Evolutionary conservation across 129 eudicot genomes (phyloP), one percentile per base, ranked within the genome.

Genomic region (Arctium lappa): DNA sequence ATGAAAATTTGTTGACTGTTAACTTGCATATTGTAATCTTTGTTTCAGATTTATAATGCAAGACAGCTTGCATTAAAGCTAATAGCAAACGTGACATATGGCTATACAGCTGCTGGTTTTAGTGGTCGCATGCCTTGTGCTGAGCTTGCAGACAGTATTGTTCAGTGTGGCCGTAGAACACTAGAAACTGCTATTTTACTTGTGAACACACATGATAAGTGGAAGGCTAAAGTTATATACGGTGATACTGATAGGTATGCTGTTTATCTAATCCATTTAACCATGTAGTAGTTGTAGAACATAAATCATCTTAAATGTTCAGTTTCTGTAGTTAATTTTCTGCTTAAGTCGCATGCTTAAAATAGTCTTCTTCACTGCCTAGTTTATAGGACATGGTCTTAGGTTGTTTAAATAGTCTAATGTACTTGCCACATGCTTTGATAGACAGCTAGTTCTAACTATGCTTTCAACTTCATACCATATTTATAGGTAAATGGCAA

Each of bases 121-220:
- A 93, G 99, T 90, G 99, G 99, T n/a, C 98, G 99, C 75, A 95
- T 95, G 99, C 99, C 99, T 77, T 95, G 99, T 79, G 99, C 99
- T 86, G 99, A 93, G 86, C 95, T 95, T 72, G 99, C 99, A 73
- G 99, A 95, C 84, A 95, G 99, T 75, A 95, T 95, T 62, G 99
- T 95, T 81, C 99, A 95, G 79, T 95, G 99, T 87, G 99, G 93
- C 36, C 97, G 99, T 39, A 90, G 97, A 88, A 95, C 99, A 53
- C 87, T 95, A 80, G 99, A 95, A 85, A 87, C 69, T 50, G 97
- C 99, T 74, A 95, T 95, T 39, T 84, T 88, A 75, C 88, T 86
- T 79, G 97, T 95, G 31, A 89, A 90, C 81, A 75, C 89, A 60
- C 88, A 90, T 89, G 94, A 89, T 50, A 86, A 86, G 73, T 95